Evolutionary conservation across 2,329 filamentous ascomycete genomes (phyloP).

Genomic region (Aschersonia sp.): DNA sequence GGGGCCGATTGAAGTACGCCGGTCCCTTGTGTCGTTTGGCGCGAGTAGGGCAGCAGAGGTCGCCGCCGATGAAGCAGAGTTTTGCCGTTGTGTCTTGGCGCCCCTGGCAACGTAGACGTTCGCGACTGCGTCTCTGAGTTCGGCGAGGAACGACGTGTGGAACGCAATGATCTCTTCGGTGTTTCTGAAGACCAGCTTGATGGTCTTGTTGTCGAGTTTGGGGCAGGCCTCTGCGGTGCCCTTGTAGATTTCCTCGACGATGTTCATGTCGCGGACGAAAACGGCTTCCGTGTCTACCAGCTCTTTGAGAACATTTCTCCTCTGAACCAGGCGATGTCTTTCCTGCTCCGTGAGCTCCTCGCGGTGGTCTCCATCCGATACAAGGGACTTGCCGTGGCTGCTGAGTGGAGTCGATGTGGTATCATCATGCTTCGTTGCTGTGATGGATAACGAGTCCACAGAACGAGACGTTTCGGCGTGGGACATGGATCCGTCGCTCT

Average conservation of each 20-base stretch:
- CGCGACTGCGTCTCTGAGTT: conserved; percentile 68
- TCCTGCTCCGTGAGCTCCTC: conserved; percentile 35
- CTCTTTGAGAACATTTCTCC: conserved; percentile 78
- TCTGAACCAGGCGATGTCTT: conserved; percentile 61
- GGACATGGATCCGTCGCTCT: conserved; percentile 30
- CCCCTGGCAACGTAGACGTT: conserved; percentile 59
- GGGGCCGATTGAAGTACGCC: conserved; percentile 35
- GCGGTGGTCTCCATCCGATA: conserved; percentile 19
- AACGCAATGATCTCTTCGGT: conserved; percentile 83
- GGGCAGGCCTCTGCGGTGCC: conserved; percentile 75
- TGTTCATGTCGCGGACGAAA: conserved; percentile 91
- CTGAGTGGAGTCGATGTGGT: conserved; percentile 22
- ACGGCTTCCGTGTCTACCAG: conserved; percentile 83
- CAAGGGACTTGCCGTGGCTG: conserved; percentile 14
- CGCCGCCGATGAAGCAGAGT: conserved; percentile 25
- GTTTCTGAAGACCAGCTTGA: conserved; percentile 85
- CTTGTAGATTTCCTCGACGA: conserved; percentile 95
- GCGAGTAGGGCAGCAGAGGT: conserved; percentile 24
- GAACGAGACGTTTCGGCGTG: conserved; percentile 30
- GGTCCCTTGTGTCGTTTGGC: conserved; percentile 36
- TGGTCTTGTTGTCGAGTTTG: conserved; percentile 66
- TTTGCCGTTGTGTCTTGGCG: conserved; percentile 26
- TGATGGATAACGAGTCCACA: conserved; percentile 29
- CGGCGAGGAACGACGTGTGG: conserved; percentile 63
- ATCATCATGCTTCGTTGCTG: conserved; percentile 24